These are phyloP conservation scores for Glarea lozoyensis DNA, from an alignment of 495 filamentous ascomycete genomes.

Conservation along the genomic window DNA sequence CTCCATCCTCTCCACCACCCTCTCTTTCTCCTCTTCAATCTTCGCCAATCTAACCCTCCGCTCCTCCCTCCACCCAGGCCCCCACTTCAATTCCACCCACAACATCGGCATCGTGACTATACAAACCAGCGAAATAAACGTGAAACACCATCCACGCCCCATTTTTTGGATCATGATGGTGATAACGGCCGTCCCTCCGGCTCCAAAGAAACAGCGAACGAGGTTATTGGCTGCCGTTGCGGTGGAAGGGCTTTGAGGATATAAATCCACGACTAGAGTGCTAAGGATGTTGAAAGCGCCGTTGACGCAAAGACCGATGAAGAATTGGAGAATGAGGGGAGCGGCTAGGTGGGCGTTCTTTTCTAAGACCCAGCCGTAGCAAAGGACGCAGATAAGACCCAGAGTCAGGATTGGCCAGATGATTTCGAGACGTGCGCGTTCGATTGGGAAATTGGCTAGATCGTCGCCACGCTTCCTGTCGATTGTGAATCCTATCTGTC, in stretches of 20 bases:
- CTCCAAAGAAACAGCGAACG: conserved; percentile 53
- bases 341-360: conserved; percentile 27
- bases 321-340: conserved; percentile 36
- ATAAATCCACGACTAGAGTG: conserved; percentile 29
- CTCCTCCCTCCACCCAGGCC: conserved; percentile 35
- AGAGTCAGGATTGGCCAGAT: conserved; percentile 38
- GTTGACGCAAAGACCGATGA: conserved; percentile 38
- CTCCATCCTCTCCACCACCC: neutral
- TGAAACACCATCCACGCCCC: conserved; percentile 62
- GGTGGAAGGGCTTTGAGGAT: conserved; percentile 41
- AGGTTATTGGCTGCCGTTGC: conserved; percentile 62
- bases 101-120: conserved; percentile 15
- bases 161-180: conserved; percentile 52
- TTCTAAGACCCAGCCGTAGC: conserved; percentile 36
- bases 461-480: conserved; percentile 40
- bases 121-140: conserved; percentile 41
- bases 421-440: conserved; percentile 48
- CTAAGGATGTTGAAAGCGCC: conserved; percentile 47
- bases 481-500: conserved; percentile 31
- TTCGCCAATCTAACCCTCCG: conserved; percentile 20
- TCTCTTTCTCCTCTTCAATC: conserved; percentile 6
- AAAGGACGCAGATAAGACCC: conserved; percentile 16
- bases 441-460: conserved; percentile 52
- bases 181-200: conserved; percentile 53
- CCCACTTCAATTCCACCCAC: conserved; percentile 29